Base-by-base conservation (phyloP, 1,284 basidiomycete genomes). In the Ceratobasidium sp. region DNA sequence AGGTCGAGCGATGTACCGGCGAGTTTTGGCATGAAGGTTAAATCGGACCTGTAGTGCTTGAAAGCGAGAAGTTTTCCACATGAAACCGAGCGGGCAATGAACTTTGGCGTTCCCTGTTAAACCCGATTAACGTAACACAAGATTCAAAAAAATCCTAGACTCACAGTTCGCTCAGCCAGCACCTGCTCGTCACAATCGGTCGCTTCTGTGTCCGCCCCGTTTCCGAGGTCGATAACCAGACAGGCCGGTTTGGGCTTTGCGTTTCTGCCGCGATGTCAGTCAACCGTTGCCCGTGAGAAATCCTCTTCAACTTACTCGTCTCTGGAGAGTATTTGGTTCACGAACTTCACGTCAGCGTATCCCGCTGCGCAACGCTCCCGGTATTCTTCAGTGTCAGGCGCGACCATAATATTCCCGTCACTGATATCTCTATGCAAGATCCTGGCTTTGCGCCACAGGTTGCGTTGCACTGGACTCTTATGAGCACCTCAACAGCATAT, bases 391-490 rank as follows among this genome's bases (percentile, higher is more conserved):
- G 16, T 28, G 7, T 43, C 43, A 6, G 59, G 59, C 5, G 59
- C 38, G 26, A 46, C 26, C 59, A 62, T 62, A 13, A 62, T 47
- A 26, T 62, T 62, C 7, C 13, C 46, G 43, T 62, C 43, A 18
- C 59, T 62, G 23, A 62, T 62, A 18, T 62, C 59, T 46, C 41
- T 13, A 21, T 62, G 41, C 18, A 62, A 23, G 38, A 62, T 62
- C 41, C 18, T 23, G 59, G 7, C 16, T 18, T 62, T 47, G 38
- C 41, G 44, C 16, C 23, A 62, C 41, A 62, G 16, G 44, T 62
- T 62, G 35, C 59, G 59, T 46, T 62, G 59, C 9, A 61, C 58
- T 61, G 23, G 5, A 14, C 14, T 18, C 50, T 23, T 2, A 4
- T 54, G 13, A 54, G 50, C 50, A 2, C 23, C 6, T 11, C 11